Conservation (phyloP, 495 filamentous ascomycete species). For the Trichoderma erinaceum region DNA sequence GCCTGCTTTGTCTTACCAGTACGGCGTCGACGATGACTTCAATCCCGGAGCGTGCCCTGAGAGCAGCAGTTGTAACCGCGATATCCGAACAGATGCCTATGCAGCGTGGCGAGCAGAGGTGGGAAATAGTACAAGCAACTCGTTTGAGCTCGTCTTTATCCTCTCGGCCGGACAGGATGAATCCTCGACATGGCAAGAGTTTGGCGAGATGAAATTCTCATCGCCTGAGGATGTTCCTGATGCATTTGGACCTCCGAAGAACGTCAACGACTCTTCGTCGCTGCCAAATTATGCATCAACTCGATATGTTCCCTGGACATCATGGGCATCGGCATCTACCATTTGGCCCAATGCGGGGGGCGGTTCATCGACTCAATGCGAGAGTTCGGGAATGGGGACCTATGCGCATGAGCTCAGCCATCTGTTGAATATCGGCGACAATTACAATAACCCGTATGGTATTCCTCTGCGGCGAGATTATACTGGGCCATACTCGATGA, state of each 20-base stretch:
- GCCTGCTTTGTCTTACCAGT: constrained; percentile 30
- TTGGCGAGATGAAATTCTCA: constrained; percentile 38
- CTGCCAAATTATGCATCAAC: constrained; percentile 33
- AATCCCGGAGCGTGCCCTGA: constrained; percentile 33
- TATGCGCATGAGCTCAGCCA: constrained; percentile 39
- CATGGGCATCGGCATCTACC: constrained; percentile 31
- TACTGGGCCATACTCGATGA: constrained; percentile 37
- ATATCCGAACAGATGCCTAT: constrained; percentile 35
- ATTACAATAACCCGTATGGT: constrained; percentile 40
- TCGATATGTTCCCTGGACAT: constrained; percentile 38
- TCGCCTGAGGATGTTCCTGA: constrained; percentile 32
- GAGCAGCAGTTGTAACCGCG: constrained; percentile 26
- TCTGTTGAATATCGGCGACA: constrained; percentile 37
- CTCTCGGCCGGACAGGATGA: constrained; percentile 40
- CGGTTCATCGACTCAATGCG: constrained; percentile 37
- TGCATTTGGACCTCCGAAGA: constrained; percentile 33
- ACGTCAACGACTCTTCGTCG: constrained; percentile 18
- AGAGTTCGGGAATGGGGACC: constrained; percentile 38
- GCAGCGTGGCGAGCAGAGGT: constrained; percentile 36
- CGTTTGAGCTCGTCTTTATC: constrained; percentile 37
- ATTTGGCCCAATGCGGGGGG: constrained; percentile 40
- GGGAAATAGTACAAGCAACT: constrained; percentile 29
- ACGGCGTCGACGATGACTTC: constrained; percentile 33
- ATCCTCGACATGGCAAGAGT: constrained; percentile 41
- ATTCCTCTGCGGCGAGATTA: constrained; percentile 33